Evolutionary conservation across 768 basidiomycete species (phyloP).

Genomic region (Leccinellum luteum): DNA sequence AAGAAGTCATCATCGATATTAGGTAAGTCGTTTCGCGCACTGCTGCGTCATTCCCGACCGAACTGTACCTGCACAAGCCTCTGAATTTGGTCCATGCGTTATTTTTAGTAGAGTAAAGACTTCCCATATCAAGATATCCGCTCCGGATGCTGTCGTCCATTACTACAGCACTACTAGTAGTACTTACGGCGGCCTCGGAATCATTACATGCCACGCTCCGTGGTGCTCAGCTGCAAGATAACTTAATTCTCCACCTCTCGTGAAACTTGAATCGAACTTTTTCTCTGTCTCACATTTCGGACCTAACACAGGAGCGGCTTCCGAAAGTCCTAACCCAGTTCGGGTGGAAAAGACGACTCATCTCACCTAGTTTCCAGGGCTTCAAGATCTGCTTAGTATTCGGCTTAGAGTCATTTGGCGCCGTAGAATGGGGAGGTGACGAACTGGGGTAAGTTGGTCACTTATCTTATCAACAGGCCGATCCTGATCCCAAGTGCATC

Average conservation of each 20-base stretch:
- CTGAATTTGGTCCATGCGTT: not conserved
- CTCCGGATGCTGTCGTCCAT: too few relatives aligned
- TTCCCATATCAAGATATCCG: not conserved
- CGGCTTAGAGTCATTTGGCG: not conserved
- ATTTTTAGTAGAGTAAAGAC: not conserved
- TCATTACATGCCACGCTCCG: too few relatives aligned
- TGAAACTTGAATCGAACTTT: not conserved
- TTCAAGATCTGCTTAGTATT: not conserved
- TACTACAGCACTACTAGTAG: too few relatives aligned
- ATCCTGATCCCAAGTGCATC: not conserved
- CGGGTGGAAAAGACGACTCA: not conserved
- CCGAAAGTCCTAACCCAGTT: not conserved
- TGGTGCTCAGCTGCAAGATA: not conserved
- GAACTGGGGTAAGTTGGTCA: too few relatives aligned
- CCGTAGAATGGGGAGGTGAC: not conserved
- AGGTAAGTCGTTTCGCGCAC: not conserved
- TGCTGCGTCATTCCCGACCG: not conserved
- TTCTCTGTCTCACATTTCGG: not conserved
- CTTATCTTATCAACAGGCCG: not conserved
- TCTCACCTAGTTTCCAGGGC: not conserved
- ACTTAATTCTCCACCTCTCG: not conserved
- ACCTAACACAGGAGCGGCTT: not conserved
- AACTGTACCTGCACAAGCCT: not conserved
- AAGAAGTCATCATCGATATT: not conserved
- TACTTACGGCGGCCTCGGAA: not conserved